Base-by-base conservation (phyloP, 345 rosid genomes). In the Eutrema yunnanense region DNA sequence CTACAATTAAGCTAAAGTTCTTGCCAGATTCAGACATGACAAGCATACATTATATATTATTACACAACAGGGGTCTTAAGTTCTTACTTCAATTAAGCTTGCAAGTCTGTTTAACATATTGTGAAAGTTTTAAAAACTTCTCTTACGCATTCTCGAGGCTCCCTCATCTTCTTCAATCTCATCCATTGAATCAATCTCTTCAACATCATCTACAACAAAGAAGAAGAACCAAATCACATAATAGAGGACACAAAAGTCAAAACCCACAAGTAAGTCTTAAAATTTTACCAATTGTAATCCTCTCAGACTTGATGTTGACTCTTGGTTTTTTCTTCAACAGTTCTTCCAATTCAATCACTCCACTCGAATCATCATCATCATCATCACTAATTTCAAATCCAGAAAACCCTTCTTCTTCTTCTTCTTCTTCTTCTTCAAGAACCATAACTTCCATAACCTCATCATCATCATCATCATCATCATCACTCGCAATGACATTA, bases 161-260 rank as follows among this genome's bases (percentile, higher is more conserved):
- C 58, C 47, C 13, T 36, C 14, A 11, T 55, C 58, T 46, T 64
- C 65, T 46, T n/a, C n/a, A 62, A 10, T 33, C 4, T 52, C 69
- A 36, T 50, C 59, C 52, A 37, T 29, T 62, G 12, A 56, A 5
- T 14, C 51, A 65, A 10, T 19, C 66, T 67, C 73, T 74, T 16
- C 62, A 51, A 26, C 56, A 67, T 60, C 44, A 74, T 59, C 73
- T 67, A 49, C 68, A 48, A 38, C 14, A 40, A 73, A 56, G 47
- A 56, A 37, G 14, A 66, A n/a, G 1, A 58, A 22, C 46, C 63
- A 53, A 50, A 51, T 74, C 40, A 74, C n/a, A 37, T 9, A 12
- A 47, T 42, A 38, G 22, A 33, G 4, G 2, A 55, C 27, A 32
- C 6, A 6, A 72, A 6, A 16, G 26, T 22, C 65, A 57, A 30